phyloP scores from a whole-genome alignment of 1,139 yeast species.

The Sugiyamaella japonica region DNA sequence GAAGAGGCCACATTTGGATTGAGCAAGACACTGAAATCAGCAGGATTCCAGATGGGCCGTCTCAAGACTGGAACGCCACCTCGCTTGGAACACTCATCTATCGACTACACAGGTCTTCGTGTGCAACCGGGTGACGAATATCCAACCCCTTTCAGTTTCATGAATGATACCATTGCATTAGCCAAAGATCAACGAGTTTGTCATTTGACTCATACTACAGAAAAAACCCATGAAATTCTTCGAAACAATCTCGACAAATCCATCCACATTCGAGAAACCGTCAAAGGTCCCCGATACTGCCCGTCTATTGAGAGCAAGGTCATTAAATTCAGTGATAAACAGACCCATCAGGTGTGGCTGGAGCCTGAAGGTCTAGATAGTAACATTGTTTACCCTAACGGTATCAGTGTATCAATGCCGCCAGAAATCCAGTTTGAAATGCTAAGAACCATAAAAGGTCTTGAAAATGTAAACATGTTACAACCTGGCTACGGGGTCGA shows the following conservation, averaged over 20 bases:
- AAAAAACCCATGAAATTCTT: constrained; percentile 68
- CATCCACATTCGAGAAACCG: constrained; percentile 89
- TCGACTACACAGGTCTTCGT: constrained; percentile 59
- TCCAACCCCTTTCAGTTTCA: constrained; percentile 84
- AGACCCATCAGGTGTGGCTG: constrained; percentile 82
- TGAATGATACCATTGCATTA: constrained; percentile 63
- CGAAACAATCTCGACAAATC: constrained; percentile 73
- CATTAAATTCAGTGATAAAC: constrained; percentile 73
- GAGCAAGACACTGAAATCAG: constrained; percentile 68
- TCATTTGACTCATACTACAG: constrained; percentile 77
- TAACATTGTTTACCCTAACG: constrained; percentile 89
- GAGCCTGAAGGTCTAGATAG: constrained; percentile 95
- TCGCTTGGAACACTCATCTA: constrained; percentile 68
- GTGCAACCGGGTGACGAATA: constrained; percentile 80
- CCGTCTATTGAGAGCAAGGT: constrained; percentile 94
- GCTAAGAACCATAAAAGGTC: constrained; percentile 79
- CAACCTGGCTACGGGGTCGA: constrained; percentile 99
- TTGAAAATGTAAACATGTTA: constrained; percentile 80
- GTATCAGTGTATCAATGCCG: constrained; percentile 96
- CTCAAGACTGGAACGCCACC: constrained; percentile 98
- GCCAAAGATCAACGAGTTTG: constrained; percentile 62
- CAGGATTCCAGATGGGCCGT: constrained; percentile 84
- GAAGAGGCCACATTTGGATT: constrained; percentile 91
- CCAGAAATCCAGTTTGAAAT: constrained; percentile 80
- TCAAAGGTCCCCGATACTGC: constrained; percentile 95